A percentile compares a stretch with the other conserved stretches of the same genome.
Evolutionary conservation across 371 early-diverging fungal genomes (phyloP).

Genomic region (Mortierella sp.): DNA sequence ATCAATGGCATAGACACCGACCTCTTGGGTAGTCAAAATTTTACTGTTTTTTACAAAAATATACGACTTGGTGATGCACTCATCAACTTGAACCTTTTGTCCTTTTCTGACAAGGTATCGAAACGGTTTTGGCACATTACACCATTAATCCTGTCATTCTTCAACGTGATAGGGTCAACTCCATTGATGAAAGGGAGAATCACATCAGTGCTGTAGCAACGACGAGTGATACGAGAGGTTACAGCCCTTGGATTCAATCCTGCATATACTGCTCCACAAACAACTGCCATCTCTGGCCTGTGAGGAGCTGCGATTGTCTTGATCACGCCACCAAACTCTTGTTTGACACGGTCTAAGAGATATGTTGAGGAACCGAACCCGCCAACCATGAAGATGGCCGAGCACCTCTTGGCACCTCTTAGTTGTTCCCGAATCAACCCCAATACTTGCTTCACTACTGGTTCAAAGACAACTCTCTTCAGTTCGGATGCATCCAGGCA

Average conservation of each 20-base stretch:
- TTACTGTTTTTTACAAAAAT: neutral
- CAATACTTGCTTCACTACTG: conserved; percentile 62
- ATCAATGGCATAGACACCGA: conserved; percentile 22
- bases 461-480: conserved; percentile 60
- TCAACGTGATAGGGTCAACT: conserved; percentile 18
- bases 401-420: conserved; percentile 27
- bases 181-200: conserved; percentile 7
- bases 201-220: conserved; percentile 30
- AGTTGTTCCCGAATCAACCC: conserved; percentile 58
- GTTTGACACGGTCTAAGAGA: conserved; percentile 50
- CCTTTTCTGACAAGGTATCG: conserved; percentile 21
- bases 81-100: conserved; percentile 33
- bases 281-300: conserved; percentile 32
- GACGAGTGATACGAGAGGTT: conserved; percentile 33
- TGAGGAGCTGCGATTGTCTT: conserved; percentile 26
- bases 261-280: conserved; percentile 7
- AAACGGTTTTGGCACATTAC: conserved; percentile 11
- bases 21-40: too few relatives aligned
- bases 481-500: conserved; percentile 24
- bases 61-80: conserved; percentile 11
- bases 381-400: conserved; percentile 16
- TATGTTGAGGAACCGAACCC: conserved; percentile 62
- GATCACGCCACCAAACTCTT: conserved; percentile 40
- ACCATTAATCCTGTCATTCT: conserved; percentile 2
- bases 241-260: conserved; percentile 31